Conservation (phyloP, 75 land plant genomes). For the Sequoia sempervirens region DNA sequence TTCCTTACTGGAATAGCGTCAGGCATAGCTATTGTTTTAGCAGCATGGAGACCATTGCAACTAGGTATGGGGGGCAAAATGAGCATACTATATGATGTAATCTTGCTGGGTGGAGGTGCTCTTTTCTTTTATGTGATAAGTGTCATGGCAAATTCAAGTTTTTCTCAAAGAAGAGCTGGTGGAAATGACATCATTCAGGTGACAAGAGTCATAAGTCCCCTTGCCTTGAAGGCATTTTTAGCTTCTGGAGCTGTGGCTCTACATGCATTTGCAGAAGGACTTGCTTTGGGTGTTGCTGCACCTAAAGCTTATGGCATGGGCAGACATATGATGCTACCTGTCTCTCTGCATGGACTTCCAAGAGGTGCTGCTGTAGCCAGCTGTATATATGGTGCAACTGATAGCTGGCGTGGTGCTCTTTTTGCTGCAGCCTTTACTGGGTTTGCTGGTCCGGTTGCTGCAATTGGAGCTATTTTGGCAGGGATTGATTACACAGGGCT, state of each 20-base stretch:
- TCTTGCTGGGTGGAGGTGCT: conserved; percentile 46
- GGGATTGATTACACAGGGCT: conserved; percentile 80
- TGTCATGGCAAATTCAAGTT: background rate
- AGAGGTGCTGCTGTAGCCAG: conserved; percentile 96
- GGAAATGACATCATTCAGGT: conserved; percentile 1
- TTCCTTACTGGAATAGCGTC: conserved; percentile 68
- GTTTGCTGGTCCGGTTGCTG: conserved; percentile 75
- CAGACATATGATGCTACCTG: conserved; percentile 78
- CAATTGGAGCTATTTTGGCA: conserved; percentile 75
- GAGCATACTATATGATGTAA: conserved; percentile 30
- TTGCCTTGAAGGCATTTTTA: conserved; percentile 56
- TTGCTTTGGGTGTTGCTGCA: conserved; percentile 95
- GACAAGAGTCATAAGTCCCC: conserved; percentile 35
- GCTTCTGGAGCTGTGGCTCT: conserved; percentile 68
- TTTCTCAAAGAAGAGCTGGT: conserved; percentile 1
- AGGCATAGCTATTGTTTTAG: conserved; percentile 83
- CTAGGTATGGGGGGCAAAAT: conserved; percentile 62
- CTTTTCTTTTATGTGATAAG: conserved; percentile 31
- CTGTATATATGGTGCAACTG: conserved; percentile 80
- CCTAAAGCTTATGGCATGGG: conserved; percentile 91
- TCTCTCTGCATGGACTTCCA: conserved; percentile 86
- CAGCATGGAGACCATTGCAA: conserved; percentile 85
- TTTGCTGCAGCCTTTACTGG: conserved; percentile 74
- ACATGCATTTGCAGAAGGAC: conserved; percentile 87
- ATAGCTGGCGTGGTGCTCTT: conserved; percentile 63